These are phyloP conservation scores for Thuidium tamariscinum DNA, from an alignment of 225 moss, liverwort and hornwort genomes.

Conservation along the genomic window DNA sequence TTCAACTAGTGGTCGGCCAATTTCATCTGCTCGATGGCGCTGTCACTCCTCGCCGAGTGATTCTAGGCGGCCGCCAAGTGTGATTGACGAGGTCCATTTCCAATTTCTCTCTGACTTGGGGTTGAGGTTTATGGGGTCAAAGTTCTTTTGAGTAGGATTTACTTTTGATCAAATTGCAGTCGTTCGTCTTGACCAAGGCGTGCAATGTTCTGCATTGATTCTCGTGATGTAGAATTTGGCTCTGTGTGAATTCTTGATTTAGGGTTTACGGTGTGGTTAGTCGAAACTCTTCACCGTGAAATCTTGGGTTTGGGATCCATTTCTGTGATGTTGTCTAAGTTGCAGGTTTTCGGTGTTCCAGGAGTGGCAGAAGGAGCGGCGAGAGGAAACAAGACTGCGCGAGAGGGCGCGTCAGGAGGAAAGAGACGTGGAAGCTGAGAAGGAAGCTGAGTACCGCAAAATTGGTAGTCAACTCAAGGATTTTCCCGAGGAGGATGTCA, in stretches of 20 bases:
- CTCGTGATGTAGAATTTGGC: background rate
- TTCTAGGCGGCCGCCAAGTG: background rate
- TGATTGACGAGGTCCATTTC: conserved; percentile 16
- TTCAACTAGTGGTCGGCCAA: background rate
- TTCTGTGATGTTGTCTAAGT: background rate
- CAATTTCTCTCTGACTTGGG: background rate
- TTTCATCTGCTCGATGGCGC: background rate
- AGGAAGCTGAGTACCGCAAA: conserved; percentile 43
- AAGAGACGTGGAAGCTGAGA: conserved; percentile 35
- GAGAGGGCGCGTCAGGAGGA: conserved; percentile 35
- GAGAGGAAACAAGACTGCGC: conserved; percentile 39
- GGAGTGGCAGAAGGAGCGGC: conserved; percentile 69
- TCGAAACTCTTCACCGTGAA: background rate
- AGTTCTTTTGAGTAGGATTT: background rate
- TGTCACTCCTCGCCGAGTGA: background rate
- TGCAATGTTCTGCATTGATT: background rate
- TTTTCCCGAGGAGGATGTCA: conserved; percentile 51
- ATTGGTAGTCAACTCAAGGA: conserved; percentile 39
- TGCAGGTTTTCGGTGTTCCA: background rate
- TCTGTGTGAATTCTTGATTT: background rate
- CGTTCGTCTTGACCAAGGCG: background rate
- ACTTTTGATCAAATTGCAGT: background rate
- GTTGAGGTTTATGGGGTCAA: background rate
- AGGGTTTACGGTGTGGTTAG: background rate
- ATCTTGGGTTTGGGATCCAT: background rate